Percentiles rank a stretch among this genome's conserved stretches.
Conservation (phyloP, 305 asterid species). For the Fraxinus sp. region DNA sequence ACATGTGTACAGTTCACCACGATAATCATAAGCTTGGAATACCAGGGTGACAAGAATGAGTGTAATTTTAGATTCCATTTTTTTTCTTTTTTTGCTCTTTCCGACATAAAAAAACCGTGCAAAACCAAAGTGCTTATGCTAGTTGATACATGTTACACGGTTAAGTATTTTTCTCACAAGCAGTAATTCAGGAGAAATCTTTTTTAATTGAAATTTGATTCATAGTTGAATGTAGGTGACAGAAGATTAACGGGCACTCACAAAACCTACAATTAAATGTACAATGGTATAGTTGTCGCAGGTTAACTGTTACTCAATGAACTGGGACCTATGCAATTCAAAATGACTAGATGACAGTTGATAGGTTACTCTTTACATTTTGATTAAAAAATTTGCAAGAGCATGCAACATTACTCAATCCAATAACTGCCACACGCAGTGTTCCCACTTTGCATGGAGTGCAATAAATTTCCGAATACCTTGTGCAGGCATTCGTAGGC, state of each 20-base stretch:
- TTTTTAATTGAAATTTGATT: background rate
- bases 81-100: background rate
- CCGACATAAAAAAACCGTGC: background rate
- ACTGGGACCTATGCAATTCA: background rate
- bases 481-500: slow-evolving; percentile 89
- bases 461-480: slow-evolving; percentile 41
- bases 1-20: background rate
- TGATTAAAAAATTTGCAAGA: background rate
- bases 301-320: background rate
- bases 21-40: background rate
- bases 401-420: background rate
- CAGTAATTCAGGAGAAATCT: background rate
- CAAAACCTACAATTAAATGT: background rate
- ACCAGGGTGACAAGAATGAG: background rate
- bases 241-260: background rate
- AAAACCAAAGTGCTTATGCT: background rate
- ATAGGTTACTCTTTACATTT: background rate
- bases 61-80: background rate
- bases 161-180: background rate
- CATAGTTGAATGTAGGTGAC: background rate
- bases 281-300: background rate
- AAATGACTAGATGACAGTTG: background rate
- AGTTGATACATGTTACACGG: background rate
- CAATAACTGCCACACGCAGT: background rate
- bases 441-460: background rate